A percentile compares a stretch with the other conserved stretches of the same genome.
phyloP scores from a whole-genome alignment of 306 rosid genomes.

The Lagenaria siceraria region DNA sequence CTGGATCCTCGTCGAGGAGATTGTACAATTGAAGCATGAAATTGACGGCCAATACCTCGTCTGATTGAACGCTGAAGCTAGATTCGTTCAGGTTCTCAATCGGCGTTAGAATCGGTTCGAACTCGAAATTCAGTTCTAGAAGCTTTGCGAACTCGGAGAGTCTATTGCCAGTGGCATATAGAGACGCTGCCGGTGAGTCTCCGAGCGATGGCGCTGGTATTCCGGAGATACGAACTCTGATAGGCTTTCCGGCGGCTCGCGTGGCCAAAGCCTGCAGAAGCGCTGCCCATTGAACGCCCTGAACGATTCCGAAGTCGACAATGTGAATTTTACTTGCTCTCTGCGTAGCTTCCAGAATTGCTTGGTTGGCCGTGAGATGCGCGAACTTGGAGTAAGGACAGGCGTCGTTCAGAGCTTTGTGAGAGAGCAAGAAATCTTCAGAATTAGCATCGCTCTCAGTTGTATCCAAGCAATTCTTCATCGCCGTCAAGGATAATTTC shows the following conservation, averaged over 20 bases:
- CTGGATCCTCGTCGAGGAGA: conserved; percentile 51
- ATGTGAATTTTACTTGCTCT: conserved; percentile 50
- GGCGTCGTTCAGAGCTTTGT: conserved; percentile 77
- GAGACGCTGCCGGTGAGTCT: conserved; percentile 36
- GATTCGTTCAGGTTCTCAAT: conserved; percentile 39
- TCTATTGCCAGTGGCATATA: conserved; percentile 67
- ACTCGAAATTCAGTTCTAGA: conserved; percentile 55
- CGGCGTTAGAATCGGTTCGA: conserved; percentile 63
- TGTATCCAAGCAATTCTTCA: conserved; percentile 8
- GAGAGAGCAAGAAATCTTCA: conserved; percentile 59
- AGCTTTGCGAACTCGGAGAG: conserved; percentile 67
- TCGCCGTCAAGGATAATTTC: conserved; percentile 18
- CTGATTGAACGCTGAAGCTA: conserved; percentile 44
- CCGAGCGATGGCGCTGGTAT: conserved; percentile 81
- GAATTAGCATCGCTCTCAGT: conserved; percentile 16
- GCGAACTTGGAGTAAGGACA: conserved; percentile 92
- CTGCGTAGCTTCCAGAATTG: conserved; percentile 76
- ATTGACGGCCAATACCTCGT: conserved; percentile 72
- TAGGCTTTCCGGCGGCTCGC: conserved; percentile 72
- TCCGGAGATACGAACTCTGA: conserved; percentile 58
- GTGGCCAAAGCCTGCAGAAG: conserved; percentile 82
- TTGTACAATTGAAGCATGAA: conserved; percentile 86
- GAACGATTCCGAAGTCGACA: conserved; percentile 83
- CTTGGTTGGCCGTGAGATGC: conserved; percentile 90
- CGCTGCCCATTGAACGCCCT: conserved; percentile 96